Percentiles rank a stretch among this genome's conserved stretches.
Conservation (phyloP, 2,329 filamentous ascomycete genomes). For the Lithohypha guttulata region DNA sequence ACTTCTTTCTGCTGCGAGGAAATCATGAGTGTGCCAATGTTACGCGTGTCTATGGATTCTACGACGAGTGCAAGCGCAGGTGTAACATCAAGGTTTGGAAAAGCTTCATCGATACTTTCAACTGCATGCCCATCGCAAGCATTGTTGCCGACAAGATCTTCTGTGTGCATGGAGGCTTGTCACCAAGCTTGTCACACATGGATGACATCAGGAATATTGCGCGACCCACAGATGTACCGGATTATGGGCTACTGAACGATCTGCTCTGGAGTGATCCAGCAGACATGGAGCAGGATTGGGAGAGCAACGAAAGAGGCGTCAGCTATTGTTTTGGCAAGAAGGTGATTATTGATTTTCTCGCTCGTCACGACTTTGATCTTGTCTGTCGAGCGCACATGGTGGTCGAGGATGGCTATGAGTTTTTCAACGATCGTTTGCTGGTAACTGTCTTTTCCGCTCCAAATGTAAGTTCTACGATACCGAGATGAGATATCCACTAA, state of each 20-base stretch:
- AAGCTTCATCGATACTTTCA: conserved; percentile 94
- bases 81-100: conserved; percentile 99
- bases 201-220: conserved; percentile 96
- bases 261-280: conserved; percentile 95
- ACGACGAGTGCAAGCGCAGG: conserved; percentile 92
- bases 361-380: conserved; percentile 90
- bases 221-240: conserved; percentile 89
- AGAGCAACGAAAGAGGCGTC: conserved; percentile 90
- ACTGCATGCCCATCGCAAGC: conserved; percentile 86
- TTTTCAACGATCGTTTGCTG: conserved; percentile 88
- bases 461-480: conserved; percentile 57
- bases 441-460: conserved; percentile 97
- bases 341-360: conserved; percentile 91
- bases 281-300: conserved; percentile 97
- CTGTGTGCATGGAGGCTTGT: conserved; percentile 90
- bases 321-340: conserved; percentile 98
- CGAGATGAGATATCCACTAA: neutral
- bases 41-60: conserved; percentile 91
- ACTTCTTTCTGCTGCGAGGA: conserved; percentile 88
- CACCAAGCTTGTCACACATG: conserved; percentile 88
- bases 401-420: conserved; percentile 97
- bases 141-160: conserved; percentile 97
- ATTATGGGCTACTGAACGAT: conserved; percentile 91
- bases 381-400: conserved; percentile 99
- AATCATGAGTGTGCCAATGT: conserved; percentile 98